These are phyloP conservation scores for Barnettozyma vustinii DNA, from an alignment of 805 yeast species.

Conservation along the genomic window DNA sequence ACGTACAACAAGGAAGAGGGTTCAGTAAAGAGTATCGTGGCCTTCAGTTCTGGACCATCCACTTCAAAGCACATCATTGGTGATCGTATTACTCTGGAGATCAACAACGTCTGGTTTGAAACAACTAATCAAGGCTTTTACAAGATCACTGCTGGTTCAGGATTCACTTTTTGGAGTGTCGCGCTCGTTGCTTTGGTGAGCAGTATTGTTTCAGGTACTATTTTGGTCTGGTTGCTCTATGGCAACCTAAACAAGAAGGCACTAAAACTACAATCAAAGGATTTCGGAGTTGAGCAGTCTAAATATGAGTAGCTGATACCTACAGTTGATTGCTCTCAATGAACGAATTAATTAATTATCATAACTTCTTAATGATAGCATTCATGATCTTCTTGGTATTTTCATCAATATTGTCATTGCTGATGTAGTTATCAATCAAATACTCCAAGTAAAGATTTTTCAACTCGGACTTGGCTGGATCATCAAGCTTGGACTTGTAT, in stretches of 20 bases:
- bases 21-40: conserved; percentile 36
- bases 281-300: conserved; percentile 9
- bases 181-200: conserved; percentile 5
- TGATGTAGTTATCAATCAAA: conserved; percentile 31
- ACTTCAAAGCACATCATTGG: conserved; percentile 63
- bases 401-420: conserved; percentile 13
- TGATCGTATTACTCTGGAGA: conserved; percentile 48
- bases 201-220: conserved; percentile 3
- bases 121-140: conserved; percentile 1
- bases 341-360: neutral
- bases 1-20: conserved; percentile 24
- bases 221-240: conserved; percentile 7
- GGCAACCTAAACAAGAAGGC: conserved; percentile 9
- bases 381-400: conserved; percentile 19
- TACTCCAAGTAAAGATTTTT: conserved; percentile 28
- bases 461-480: conserved; percentile 28
- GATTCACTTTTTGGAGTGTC: neutral
- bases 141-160: neutral
- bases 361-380: conserved; percentile 22
- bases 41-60: conserved; percentile 49
- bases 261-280: conserved; percentile 8
- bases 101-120: conserved; percentile 54
- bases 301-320: conserved; percentile 6
- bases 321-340: too few relatives aligned
- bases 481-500: conserved; percentile 38